phyloP scores from a whole-genome alignment of 1,284 basidiomycete genomes.

The Ganoderma boninense region DNA sequence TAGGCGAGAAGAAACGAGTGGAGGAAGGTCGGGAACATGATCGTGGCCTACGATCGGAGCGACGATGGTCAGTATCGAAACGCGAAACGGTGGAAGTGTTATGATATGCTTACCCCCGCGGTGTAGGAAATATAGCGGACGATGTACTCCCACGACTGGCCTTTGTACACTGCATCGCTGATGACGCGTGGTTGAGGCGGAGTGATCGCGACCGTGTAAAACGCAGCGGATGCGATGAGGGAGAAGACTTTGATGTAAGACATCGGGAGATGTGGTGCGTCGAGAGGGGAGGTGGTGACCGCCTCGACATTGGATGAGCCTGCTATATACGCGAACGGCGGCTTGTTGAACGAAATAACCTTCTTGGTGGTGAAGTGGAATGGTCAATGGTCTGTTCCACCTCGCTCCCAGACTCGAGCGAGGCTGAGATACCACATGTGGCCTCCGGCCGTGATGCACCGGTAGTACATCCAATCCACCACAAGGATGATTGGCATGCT shows the following conservation, averaged over 20 bases:
- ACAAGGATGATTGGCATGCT: background rate
- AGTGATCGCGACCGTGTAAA: background rate
- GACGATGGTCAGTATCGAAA: background rate
- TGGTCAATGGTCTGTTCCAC: background rate
- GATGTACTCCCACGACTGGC: background rate
- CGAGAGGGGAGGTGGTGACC: background rate
- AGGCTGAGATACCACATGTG: background rate
- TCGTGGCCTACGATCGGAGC: background rate
- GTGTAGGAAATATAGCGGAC: background rate
- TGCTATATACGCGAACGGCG: background rate
- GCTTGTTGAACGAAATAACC: background rate
- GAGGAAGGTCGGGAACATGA: background rate
- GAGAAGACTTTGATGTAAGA: background rate
- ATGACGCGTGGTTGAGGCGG: background rate
- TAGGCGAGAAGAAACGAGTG: constrained; percentile 3
- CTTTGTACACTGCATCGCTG: constrained; percentile 4
- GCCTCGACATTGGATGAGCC: too few relatives aligned
- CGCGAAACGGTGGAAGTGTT: background rate
- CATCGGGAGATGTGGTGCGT: background rate
- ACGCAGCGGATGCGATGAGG: background rate
- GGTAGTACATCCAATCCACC: background rate
- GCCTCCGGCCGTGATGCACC: background rate
- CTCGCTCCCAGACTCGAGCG: background rate
- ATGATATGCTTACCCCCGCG: background rate
- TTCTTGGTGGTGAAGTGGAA: background rate